Evolutionary conservation across 1,139 yeast genomes (phyloP).

Genomic region (Yamadazyma epiphylla): DNA sequence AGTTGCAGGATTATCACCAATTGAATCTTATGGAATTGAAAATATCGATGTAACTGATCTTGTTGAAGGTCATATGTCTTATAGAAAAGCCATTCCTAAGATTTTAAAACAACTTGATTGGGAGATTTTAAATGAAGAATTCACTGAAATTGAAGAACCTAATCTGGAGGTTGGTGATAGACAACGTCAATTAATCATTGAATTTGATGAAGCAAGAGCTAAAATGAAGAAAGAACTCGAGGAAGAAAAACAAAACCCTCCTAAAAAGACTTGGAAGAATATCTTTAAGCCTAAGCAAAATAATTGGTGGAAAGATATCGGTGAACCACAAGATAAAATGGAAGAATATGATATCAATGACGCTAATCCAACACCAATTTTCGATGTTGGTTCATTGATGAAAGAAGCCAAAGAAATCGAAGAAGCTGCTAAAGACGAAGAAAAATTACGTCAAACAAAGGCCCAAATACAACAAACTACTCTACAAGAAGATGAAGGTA

Average conservation of each 20-base stretch:
- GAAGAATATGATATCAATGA: slow-evolving; percentile 17
- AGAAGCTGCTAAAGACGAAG: slow-evolving; percentile 19
- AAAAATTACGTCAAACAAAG: slow-evolving; percentile 6
- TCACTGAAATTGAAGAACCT: slow-evolving; percentile 94
- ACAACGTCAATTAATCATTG: slow-evolving; percentile 74
- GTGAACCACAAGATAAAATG: slow-evolving; percentile 20
- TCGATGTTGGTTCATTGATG: slow-evolving; percentile 45
- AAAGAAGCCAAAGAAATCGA: slow-evolving; percentile 47
- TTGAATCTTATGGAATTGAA: slow-evolving; percentile 66
- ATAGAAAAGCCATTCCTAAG: slow-evolving; percentile 88
- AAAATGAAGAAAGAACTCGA: slow-evolving; percentile 42
- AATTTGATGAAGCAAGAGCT: slow-evolving; percentile 81
- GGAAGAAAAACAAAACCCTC: slow-evolving; percentile 18
- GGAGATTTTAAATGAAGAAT: slow-evolving; percentile 85
- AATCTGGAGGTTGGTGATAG: slow-evolving; percentile 84
- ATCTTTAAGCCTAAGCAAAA: slow-evolving; percentile 77
- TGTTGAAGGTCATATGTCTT: slow-evolving; percentile 96
- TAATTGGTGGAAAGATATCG: slow-evolving; percentile 85
- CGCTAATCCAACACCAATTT: slow-evolving; percentile 19
- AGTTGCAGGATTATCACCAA: slow-evolving; percentile 85
- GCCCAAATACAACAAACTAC: not conserved
- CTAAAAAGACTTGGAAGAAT: slow-evolving; percentile 50
- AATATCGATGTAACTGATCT: slow-evolving; percentile 82
- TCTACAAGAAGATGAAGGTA: slow-evolving; percentile 1
- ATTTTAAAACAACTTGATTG: slow-evolving; percentile 67